These are phyloP conservation scores for Hyaloscypha hepaticicola DNA, from an alignment of 495 filamentous ascomycete genomes.

Conservation along the genomic window DNA sequence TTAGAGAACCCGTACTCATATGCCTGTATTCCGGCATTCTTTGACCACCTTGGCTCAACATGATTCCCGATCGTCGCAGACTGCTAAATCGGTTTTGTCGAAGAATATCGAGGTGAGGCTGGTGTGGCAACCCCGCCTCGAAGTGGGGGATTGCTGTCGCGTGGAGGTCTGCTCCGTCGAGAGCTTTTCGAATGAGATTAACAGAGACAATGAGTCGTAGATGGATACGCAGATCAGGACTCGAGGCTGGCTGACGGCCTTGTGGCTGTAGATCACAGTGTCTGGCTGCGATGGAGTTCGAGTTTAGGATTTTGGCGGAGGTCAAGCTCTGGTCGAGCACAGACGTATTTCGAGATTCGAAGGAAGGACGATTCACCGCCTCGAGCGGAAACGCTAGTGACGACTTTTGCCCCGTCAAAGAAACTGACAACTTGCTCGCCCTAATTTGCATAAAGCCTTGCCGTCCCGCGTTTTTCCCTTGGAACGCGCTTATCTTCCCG, in stretches of 20 bases:
- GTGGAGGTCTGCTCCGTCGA: not conserved
- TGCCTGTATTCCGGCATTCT: conserved; percentile 47
- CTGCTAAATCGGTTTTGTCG: not conserved
- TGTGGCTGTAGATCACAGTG: not conserved
- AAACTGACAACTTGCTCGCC: not conserved
- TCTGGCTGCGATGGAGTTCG: not conserved
- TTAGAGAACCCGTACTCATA: conserved; percentile 51
- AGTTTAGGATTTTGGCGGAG: not conserved
- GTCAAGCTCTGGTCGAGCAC: not conserved
- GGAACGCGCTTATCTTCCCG: not conserved
- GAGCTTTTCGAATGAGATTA: not conserved
- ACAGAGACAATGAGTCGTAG: not conserved
- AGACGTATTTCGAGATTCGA: conserved; percentile 2
- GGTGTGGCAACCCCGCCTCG: conserved; percentile 23
- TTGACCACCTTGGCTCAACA: conserved; percentile 16
- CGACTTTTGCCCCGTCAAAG: conserved; percentile 11
- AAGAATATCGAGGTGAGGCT: not conserved
- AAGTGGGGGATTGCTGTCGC: conserved; percentile 25
- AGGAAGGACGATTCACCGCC: conserved; percentile 11
- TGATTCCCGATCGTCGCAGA: not conserved
- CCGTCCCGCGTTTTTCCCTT: not conserved
- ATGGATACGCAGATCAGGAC: not conserved
- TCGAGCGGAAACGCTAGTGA: conserved; percentile 20
- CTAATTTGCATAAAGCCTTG: not conserved
- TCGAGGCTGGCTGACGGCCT: conserved; percentile 1